Percentiles rank a stretch among this genome's conserved stretches.
Evolutionary conservation across 164 flowering plant genomes (phyloP).

Genomic region (Tetrastigma voinierianum): DNA sequence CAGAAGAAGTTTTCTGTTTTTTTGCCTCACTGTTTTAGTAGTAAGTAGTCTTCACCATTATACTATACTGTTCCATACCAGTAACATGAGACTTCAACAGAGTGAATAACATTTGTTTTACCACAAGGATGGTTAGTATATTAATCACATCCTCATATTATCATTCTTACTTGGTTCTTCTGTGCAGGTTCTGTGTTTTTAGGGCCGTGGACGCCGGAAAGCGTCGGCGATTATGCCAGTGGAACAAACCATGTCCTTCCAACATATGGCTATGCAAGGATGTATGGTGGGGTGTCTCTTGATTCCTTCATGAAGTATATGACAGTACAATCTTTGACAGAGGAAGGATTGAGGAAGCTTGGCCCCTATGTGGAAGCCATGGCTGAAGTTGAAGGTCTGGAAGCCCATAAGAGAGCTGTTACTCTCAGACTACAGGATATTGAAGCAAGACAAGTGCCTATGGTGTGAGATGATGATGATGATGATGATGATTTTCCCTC

Average conservation of each 20-base stretch:
- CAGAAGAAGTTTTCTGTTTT: too few relatives aligned
- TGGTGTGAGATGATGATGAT: slow-evolving; percentile 11
- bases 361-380: slow-evolving; percentile 88
- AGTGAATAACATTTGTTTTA: too few relatives aligned
- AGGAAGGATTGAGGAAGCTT: slow-evolving; percentile 77
- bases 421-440: slow-evolving; percentile 80
- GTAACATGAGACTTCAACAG: too few relatives aligned
- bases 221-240: slow-evolving; percentile 97
- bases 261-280: slow-evolving; percentile 91
- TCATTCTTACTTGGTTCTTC: too few relatives aligned
- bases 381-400: slow-evolving; percentile 95
- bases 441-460: slow-evolving; percentile 41
- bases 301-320: slow-evolving; percentile 91
- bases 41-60: too few relatives aligned
- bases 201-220: slow-evolving; percentile 97
- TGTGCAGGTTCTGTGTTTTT: slow-evolving; percentile 87
- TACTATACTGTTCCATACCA: too few relatives aligned
- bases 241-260: slow-evolving; percentile 98
- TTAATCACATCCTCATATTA: too few relatives aligned
- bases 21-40: too few relatives aligned
- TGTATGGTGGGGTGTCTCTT: slow-evolving; percentile 91
- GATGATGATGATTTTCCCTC: too few relatives aligned
- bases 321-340: slow-evolving; percentile 87
- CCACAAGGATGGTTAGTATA: too few relatives aligned
- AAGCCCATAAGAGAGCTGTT: slow-evolving; percentile 96